Conservation (phyloP, 352 stramenopile genomes). For the Pythium rhizo-oryzae region DNA sequence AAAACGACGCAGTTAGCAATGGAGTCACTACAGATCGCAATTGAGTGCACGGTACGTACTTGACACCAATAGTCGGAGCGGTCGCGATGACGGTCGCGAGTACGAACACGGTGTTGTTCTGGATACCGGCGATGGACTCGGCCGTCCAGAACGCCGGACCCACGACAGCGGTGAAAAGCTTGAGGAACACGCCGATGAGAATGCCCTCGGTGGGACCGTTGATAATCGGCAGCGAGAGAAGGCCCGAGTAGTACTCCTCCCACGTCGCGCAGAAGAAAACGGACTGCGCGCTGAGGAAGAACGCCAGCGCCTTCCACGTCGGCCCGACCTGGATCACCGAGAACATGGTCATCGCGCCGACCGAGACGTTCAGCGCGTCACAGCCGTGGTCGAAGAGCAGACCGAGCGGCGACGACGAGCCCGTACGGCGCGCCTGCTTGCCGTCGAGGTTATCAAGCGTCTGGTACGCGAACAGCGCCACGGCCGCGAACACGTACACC, state of each 20-base stretch:
- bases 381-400: slow-evolving; percentile 88
- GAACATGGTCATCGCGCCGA: slow-evolving; percentile 83
- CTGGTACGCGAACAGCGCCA: slow-evolving; percentile 74
- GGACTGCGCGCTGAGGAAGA: slow-evolving; percentile 75
- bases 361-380: slow-evolving; percentile 82
- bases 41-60: slow-evolving; percentile 50
- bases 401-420: slow-evolving; percentile 76
- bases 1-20: slow-evolving; percentile 4
- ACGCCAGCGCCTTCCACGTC: slow-evolving; percentile 78
- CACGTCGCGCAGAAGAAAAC: slow-evolving; percentile 89
- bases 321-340: slow-evolving; percentile 75
- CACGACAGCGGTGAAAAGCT: slow-evolving; percentile 69
- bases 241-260: slow-evolving; percentile 95
- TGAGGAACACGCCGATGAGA: slow-evolving; percentile 78
- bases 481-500: slow-evolving; percentile 61
- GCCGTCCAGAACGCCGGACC: slow-evolving; percentile 73
- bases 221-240: slow-evolving; percentile 94
- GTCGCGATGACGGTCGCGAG: slow-evolving; percentile 59
- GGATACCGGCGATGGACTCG: slow-evolving; percentile 60
- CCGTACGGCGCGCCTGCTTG: slow-evolving; percentile 82
- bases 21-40: not conserved
- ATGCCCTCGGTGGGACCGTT: slow-evolving; percentile 98
- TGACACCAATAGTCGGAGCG: slow-evolving; percentile 68
- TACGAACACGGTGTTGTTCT: slow-evolving; percentile 87
- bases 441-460: slow-evolving; percentile 88